Evolutionary conservation across 2,329 filamentous ascomycete species (phyloP).

Genomic region (Trichoderma pleuroti): DNA sequence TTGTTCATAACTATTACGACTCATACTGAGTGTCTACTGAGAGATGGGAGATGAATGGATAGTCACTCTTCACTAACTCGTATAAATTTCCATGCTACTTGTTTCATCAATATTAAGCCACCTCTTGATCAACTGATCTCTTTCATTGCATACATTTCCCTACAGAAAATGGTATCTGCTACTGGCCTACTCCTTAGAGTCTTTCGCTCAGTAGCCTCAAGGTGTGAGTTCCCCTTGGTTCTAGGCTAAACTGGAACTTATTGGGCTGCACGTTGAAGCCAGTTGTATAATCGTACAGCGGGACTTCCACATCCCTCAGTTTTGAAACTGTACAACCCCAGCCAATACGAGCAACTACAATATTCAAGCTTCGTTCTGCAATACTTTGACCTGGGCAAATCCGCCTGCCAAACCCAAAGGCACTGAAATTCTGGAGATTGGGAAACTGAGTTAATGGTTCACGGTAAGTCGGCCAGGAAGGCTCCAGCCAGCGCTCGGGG

Average conservation of each 20-base stretch:
- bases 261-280: not conserved
- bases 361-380: not conserved
- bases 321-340: not conserved
- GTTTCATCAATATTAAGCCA: not conserved
- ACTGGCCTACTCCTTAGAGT: no score
- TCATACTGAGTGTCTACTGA: not conserved
- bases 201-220: not conserved
- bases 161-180: not conserved
- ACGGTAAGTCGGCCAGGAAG: slow-evolving; percentile 62
- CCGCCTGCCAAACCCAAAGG: slow-evolving; percentile 6
- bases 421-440: slow-evolving; percentile 56
- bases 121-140: not conserved
- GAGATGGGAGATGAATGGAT: not conserved
- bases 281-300: not conserved
- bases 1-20: not conserved
- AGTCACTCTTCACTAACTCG: not conserved
- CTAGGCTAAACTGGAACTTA: not conserved
- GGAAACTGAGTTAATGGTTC: slow-evolving; percentile 61
- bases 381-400: slow-evolving; percentile 3
- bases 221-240: not conserved
- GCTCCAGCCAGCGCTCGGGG: slow-evolving; percentile 60
- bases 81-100: not conserved
- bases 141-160: not conserved
- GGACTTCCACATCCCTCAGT: not conserved
- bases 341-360: not conserved